phyloP scores from a whole-genome alignment of 2,329 filamentous ascomycete species.

The Aspergillus quadrilineatus region DNA sequence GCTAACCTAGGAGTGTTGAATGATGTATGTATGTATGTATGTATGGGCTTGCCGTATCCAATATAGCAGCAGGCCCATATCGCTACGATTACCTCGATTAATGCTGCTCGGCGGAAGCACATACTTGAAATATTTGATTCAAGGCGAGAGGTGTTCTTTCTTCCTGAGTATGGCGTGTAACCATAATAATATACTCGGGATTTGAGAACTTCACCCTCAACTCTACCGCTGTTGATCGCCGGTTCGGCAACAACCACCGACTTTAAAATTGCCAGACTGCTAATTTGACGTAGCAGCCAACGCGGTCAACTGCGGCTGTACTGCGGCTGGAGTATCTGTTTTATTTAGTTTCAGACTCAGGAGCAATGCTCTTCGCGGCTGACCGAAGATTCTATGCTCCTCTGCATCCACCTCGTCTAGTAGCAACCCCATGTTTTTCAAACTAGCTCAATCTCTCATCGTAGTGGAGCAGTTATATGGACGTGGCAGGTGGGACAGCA shows the following conservation, averaged over 20 bases:
- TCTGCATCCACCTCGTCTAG: neutral
- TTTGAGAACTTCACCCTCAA: neutral
- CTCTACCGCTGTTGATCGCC: neutral
- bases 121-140: neutral
- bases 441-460: slow-evolving; percentile 6
- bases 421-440: slow-evolving; percentile 10
- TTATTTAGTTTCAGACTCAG: slow-evolving; percentile 3
- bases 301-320: neutral
- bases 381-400: neutral
- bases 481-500: slow-evolving; percentile 21
- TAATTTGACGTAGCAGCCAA: neutral
- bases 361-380: neutral
- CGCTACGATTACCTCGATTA: neutral
- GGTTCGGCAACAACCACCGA: neutral
- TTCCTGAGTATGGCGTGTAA: neutral
- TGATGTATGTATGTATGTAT: no score
- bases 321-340: neutral
- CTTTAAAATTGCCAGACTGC: neutral
- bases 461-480: slow-evolving; percentile 17
- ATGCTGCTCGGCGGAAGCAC: neutral
- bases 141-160: neutral
- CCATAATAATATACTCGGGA: neutral
- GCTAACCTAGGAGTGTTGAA: neutral
- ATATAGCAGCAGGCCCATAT: neutral
- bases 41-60: neutral